A percentile compares a stretch with the other conserved stretches of the same genome.
These are phyloP conservation scores for Vitis rotundifolia DNA, from an alignment of 164 flowering plant species.

Conservation along the genomic window DNA sequence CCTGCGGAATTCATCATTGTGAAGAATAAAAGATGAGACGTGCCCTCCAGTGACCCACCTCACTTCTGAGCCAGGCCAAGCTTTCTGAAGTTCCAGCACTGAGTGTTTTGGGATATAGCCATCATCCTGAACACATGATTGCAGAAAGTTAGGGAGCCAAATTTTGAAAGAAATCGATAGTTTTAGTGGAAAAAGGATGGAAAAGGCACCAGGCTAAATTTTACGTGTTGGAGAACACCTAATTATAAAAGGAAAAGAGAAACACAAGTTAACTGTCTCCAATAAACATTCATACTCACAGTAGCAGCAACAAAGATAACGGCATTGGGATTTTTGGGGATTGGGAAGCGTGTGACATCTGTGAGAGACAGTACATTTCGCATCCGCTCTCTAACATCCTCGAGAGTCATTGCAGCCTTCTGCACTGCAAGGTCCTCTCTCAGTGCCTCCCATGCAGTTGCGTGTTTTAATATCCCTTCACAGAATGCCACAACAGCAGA, in stretches of 20 bases:
- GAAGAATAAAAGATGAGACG: slow-evolving; percentile 92
- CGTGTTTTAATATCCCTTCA: slow-evolving; percentile 90
- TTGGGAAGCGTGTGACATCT: slow-evolving; percentile 94
- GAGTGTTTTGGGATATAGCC: slow-evolving; percentile 96
- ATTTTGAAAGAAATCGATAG: neutral
- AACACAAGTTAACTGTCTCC: neutral
- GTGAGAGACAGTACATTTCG: slow-evolving; percentile 87
- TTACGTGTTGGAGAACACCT: neutral
- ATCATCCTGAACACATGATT: slow-evolving; percentile 67
- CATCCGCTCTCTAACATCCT: slow-evolving; percentile 87
- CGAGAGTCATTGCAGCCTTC: slow-evolving; percentile 69
- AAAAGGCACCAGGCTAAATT: neutral
- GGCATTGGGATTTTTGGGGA: slow-evolving; percentile 86
- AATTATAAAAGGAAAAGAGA: neutral
- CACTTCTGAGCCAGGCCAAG: slow-evolving; percentile 99
- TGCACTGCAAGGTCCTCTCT: slow-evolving; percentile 68
- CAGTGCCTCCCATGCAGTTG: slow-evolving; percentile 96
- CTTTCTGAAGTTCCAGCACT: slow-evolving; percentile 87
- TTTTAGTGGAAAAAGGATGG: neutral
- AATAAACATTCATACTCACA: slow-evolving; percentile 49
- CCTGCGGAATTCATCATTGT: slow-evolving; percentile 74
- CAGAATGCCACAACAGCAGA: slow-evolving; percentile 98
- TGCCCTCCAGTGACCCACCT: slow-evolving; percentile 99
- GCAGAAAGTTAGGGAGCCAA: neutral
- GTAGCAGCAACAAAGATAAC: slow-evolving; percentile 94